Conservation (phyloP, 2,329 filamentous ascomycete species). For the Fusarium bulbicola region DNA sequence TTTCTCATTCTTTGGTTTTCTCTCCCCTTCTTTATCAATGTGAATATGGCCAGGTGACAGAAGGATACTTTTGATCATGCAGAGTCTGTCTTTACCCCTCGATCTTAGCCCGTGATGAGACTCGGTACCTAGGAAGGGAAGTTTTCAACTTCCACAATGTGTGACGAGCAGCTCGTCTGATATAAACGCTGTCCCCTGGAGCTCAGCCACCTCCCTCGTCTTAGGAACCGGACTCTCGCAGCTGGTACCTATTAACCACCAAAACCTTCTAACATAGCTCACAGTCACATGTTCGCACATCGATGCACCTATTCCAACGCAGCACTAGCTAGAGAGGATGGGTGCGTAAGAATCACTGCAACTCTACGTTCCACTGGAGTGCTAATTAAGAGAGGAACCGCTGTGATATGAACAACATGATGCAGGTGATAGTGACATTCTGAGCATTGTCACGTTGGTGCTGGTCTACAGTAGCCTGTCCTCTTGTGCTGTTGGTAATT, state of each 20-base stretch:
- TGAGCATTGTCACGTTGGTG: conserved; percentile 2
- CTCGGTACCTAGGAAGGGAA: not conserved
- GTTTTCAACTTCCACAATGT: not conserved
- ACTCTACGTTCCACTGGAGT: conserved; percentile 1
- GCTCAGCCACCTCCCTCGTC: not conserved
- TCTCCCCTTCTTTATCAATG: not conserved
- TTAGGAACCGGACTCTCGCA: not conserved
- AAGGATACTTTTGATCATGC: not conserved
- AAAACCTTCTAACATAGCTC: not conserved
- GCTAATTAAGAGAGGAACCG: conserved; percentile 7
- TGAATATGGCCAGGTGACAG: not conserved
- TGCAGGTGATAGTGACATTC: conserved; percentile 16
- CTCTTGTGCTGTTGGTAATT: not conserved
- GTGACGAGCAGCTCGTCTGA: not conserved
- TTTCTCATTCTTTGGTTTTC: not conserved
- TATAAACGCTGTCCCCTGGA: not conserved
- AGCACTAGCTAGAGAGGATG: not conserved
- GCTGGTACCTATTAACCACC: not conserved
- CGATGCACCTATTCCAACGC: conserved; percentile 3
- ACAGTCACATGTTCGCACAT: conserved; percentile 32
- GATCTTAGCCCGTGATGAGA: not conserved
- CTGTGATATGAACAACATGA: conserved; percentile 17
- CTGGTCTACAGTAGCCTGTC: not conserved
- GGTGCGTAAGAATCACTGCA: not conserved
- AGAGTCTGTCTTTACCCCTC: not conserved